phyloP scores from a whole-genome alignment of 495 filamentous ascomycete species.

The Aspergillus incahuasiensis region DNA sequence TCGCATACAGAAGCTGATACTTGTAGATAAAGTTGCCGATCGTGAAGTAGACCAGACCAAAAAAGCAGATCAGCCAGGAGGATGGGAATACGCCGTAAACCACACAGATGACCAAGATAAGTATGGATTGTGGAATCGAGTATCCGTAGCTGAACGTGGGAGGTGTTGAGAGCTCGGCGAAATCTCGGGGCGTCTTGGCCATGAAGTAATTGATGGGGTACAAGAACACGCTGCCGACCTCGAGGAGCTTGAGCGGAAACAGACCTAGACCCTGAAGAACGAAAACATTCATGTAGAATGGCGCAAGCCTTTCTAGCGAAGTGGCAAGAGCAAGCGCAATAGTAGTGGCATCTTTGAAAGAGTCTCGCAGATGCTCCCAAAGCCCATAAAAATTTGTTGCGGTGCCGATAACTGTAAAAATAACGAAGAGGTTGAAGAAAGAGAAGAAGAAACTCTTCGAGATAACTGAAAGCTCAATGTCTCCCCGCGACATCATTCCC shows the following conservation, averaged over 20 bases:
- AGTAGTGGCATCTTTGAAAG: constrained; percentile 69
- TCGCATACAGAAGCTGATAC: constrained; percentile 94
- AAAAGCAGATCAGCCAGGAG: constrained; percentile 75
- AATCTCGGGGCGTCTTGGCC: constrained; percentile 89
- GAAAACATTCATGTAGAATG: constrained; percentile 93
- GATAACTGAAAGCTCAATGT: constrained; percentile 91
- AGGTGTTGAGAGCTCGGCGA: constrained; percentile 76
- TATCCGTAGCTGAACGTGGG: constrained; percentile 93
- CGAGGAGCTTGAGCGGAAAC: constrained; percentile 86
- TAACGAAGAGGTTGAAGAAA: constrained; percentile 97
- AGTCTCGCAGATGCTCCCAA: constrained; percentile 63
- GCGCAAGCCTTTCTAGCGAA: constrained; percentile 65
- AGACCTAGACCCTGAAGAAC: constrained; percentile 88
- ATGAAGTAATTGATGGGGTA: constrained; percentile 75
- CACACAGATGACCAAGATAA: constrained; percentile 89
- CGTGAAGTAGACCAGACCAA: constrained; percentile 82
- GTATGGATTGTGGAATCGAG: constrained; percentile 84
- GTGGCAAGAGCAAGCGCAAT: constrained; percentile 72
- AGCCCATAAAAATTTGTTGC: constrained; percentile 66
- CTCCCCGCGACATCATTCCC: constrained; percentile 90
- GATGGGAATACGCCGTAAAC: constrained; percentile 87
- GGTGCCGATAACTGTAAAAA: constrained; percentile 89
- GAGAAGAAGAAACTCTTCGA: constrained; percentile 99
- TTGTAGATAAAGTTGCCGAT: constrained; percentile 95
- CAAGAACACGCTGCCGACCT: constrained; percentile 79